Base-by-base conservation (phyloP, 75 land plant genomes). In the Cupressus sempervirens region DNA sequence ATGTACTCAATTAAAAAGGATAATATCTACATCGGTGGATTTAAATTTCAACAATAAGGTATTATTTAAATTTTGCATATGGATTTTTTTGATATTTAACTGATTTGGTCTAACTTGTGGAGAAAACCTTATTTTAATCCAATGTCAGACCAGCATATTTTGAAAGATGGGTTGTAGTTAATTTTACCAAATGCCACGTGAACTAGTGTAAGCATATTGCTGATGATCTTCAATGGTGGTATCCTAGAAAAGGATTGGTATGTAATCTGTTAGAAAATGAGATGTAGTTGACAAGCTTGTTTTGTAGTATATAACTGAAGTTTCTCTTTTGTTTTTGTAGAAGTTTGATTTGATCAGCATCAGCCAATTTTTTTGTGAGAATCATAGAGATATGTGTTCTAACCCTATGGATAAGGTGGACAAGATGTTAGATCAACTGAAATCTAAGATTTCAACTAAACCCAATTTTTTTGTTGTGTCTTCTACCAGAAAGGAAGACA, bases 381-480 rank as follows among this genome's bases (percentile, higher is more conserved):
- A 54, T 50, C 91, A 52, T 0, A 83, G 86, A 41, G 62, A 76
- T 80, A 88, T 90, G 80, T 81, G 89, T 7, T 84, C 90, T 0
- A 88, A 93, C 14, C 88, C 95, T 36, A 81, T 82, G 50, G 91
- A 87, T n/a, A 89, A 98, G 53, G 98, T 98, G 62, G 91, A 94
- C 72, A 86, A 86, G 14, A 92, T 96, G 95, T 88, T 93, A n/a
- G 87, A 89, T 26, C 77, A 90, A 12, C 84, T 91, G 13, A 87
- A 90, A 85, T 40, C 85, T 0, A 90, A 83, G 16, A 87, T 92
- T 72, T 88, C 89, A 67, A 87, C 86, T 9, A 82, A 79, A 4
- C 98, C 98, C 23, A 34, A 83, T n/a, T 52, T 98, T 98, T 88
- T 90, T 98, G 52, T 91, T 98, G 54, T 95, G 94, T 79, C 41